These are phyloP conservation scores for Hordeum marinum DNA, from an alignment of 176 grass and related monocot genomes.

Conservation along the genomic window DNA sequence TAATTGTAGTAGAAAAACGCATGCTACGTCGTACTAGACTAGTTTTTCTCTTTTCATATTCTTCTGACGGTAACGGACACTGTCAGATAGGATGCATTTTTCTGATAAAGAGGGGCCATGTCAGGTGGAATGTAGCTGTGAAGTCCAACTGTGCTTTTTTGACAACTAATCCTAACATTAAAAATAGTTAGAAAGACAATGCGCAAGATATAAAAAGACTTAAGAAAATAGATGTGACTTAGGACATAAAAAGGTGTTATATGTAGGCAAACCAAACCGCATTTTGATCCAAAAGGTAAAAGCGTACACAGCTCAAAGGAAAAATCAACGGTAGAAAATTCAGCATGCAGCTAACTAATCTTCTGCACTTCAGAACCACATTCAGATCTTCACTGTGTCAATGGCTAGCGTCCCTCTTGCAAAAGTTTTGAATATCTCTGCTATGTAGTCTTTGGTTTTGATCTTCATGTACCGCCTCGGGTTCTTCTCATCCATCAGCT, in stretches of 20 bases:
- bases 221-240: background rate
- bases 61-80: background rate
- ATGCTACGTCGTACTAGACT: background rate
- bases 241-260: background rate
- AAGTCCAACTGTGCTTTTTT: background rate
- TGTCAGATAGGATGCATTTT: background rate
- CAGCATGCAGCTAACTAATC: background rate
- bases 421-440: background rate
- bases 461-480: background rate
- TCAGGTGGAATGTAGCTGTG: background rate
- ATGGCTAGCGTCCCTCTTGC: background rate
- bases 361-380: background rate
- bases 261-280: background rate
- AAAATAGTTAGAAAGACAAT: background rate
- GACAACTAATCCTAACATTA: background rate
- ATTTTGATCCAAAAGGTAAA: background rate
- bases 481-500: background rate
- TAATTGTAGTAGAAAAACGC: no score
- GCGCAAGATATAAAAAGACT: background rate
- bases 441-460: conserved; percentile 6
- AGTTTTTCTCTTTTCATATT: background rate
- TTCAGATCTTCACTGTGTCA: background rate
- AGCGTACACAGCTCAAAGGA: background rate
- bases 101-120: background rate
- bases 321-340: background rate